Percentiles rank a stretch among this genome's conserved stretches.
Conservation (phyloP, 1,284 basidiomycete species). For the Cryptococcus wingfieldii region DNA sequence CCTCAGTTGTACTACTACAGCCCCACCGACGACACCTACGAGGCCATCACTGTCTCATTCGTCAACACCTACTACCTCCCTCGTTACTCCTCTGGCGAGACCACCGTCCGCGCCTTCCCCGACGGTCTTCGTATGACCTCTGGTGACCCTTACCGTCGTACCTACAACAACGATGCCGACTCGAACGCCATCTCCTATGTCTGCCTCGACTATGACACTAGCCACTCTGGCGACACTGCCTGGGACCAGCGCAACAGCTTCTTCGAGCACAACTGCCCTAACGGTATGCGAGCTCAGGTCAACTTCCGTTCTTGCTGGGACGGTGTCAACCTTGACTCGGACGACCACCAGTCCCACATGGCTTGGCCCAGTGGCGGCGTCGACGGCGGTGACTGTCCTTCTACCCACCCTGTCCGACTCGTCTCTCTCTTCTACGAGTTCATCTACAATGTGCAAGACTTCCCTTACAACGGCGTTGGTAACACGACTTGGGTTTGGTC, state of each 20-base stretch:
- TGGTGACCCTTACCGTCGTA: constrained; percentile 42
- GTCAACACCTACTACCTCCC: constrained; percentile 47
- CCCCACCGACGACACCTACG: constrained; percentile 31
- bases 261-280: constrained; percentile 43
- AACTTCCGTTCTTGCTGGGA: constrained; percentile 52
- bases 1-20: constrained; percentile 51
- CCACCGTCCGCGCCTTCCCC: constrained; percentile 46
- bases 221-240: constrained; percentile 28
- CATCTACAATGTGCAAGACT: constrained; percentile 29
- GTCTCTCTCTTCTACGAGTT: constrained; percentile 47
- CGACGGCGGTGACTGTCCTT: constrained; percentile 49
- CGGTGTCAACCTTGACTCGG: constrained; percentile 49
- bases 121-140: constrained; percentile 50
- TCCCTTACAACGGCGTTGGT: constrained; percentile 31
- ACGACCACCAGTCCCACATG: constrained; percentile 50
- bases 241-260: constrained; percentile 42
- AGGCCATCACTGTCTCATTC: constrained; percentile 32
- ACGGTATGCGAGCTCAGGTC: constrained; percentile 49
- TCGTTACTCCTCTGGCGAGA: constrained; percentile 22
- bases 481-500: constrained; percentile 40
- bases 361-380: constrained; percentile 49
- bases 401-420: constrained; percentile 27
- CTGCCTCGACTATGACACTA: constrained; percentile 46
- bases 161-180: constrained; percentile 24
- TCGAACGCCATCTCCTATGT: constrained; percentile 47